phyloP scores from a whole-genome alignment of 2,329 filamentous ascomycete species.

The Botrytis elliptica region DNA sequence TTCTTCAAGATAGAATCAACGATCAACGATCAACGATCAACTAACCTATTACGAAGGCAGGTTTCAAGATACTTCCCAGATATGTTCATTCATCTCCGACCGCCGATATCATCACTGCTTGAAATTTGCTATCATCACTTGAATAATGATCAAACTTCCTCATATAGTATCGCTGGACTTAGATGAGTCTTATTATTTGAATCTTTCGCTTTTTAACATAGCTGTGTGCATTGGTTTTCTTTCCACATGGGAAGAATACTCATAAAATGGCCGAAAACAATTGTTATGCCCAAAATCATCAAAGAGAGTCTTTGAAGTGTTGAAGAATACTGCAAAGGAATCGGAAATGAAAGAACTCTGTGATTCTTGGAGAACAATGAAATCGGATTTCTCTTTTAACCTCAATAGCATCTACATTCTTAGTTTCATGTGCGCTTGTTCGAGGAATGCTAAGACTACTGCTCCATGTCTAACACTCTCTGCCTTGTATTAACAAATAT shows the following conservation, averaged over 20 bases:
- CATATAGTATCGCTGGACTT: not conserved
- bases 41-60: not conserved
- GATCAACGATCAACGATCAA: not conserved
- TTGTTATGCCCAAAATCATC: not conserved
- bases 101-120: not conserved
- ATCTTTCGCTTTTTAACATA: not conserved
- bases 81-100: not conserved
- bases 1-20: not conserved
- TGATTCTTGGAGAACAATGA: slow-evolving; percentile 1
- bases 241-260: not conserved
- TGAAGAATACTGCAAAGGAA: not conserved
- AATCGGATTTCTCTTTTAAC: not conserved
- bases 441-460: not conserved
- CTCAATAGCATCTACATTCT: not conserved
- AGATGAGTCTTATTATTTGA: not conserved
- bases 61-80: not conserved
- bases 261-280: not conserved
- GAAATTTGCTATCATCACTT: not conserved
- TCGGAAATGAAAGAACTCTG: slow-evolving; percentile 3
- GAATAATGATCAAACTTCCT: not conserved
- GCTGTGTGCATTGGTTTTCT: no score
- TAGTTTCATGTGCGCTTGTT: not conserved
- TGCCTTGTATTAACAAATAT: not conserved
- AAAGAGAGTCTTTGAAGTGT: not conserved
- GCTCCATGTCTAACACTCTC: not conserved